Evolutionary conservation across 345 rosid species (phyloP).

Genomic region (Eucalyptus pauciflora): DNA sequence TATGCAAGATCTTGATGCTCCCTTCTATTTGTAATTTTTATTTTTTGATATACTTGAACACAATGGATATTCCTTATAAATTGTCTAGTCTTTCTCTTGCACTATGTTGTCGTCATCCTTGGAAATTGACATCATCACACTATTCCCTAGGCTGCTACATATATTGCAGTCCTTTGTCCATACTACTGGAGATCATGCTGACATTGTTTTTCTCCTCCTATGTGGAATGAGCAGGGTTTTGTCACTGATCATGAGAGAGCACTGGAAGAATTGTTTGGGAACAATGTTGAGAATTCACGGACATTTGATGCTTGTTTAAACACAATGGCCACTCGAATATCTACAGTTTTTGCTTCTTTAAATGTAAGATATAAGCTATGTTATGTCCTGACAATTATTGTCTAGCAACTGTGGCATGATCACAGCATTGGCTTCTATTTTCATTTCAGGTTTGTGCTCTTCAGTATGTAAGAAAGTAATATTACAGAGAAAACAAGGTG

Average conservation of each 20-base stretch:
- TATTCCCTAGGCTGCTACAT: not conserved
- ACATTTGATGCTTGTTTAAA: slow-evolving; percentile 54
- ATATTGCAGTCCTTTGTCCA: not conserved
- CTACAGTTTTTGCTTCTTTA: slow-evolving; percentile 89
- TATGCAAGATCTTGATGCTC: not conserved
- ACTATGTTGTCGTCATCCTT: not conserved
- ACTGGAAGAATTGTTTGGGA: slow-evolving; percentile 48
- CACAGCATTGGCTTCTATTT: not conserved
- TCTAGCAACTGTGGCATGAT: not conserved
- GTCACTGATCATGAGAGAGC: slow-evolving; percentile 85
- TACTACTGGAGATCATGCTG: not conserved
- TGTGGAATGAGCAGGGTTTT: slow-evolving; percentile 56
- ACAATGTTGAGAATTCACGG: slow-evolving; percentile 45
- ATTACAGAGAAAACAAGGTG: not conserved
- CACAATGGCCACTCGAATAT: slow-evolving; percentile 74
- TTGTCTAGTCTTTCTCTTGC: not conserved
- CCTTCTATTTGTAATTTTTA: not conserved
- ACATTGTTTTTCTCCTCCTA: not conserved
- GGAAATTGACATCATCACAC: not conserved
- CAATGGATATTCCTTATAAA: not conserved
- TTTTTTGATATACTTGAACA: not conserved
- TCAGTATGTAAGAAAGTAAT: not conserved
- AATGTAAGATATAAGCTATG: slow-evolving; percentile 28
- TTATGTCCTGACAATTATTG: not conserved
- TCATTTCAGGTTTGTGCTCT: not conserved